Percentiles rank a stretch among this genome's conserved stretches.
Conservation (phyloP, 805 yeast genomes). For the Ogataea allantospora region DNA sequence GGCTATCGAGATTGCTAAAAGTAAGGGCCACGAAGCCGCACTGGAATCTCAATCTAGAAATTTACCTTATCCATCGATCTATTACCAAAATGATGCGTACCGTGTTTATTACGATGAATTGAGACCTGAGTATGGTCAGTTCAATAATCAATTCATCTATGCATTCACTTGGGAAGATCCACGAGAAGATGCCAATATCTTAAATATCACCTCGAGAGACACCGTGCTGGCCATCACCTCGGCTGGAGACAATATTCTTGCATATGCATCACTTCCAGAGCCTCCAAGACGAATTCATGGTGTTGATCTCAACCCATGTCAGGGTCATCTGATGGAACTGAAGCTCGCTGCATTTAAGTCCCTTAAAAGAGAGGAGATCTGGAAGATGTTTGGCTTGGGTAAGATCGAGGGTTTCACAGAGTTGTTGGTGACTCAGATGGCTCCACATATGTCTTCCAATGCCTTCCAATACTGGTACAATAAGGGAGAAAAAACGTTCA, state of each 20-base stretch:
- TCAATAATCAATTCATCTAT: slow-evolving; percentile 75
- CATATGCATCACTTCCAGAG: slow-evolving; percentile 68
- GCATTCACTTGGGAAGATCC: slow-evolving; percentile 94
- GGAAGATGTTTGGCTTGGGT: slow-evolving; percentile 80
- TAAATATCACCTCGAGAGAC: slow-evolving; percentile 60
- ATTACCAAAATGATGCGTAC: slow-evolving; percentile 76
- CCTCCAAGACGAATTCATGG: slow-evolving; percentile 81
- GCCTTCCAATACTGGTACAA: slow-evolving; percentile 80
- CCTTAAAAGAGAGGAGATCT: slow-evolving; percentile 55
- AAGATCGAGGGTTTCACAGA: slow-evolving; percentile 51
- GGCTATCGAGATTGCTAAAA: slow-evolving; percentile 37
- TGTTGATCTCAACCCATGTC: slow-evolving; percentile 81
- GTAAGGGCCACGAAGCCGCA: slow-evolving; percentile 81
- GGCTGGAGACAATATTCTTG: slow-evolving; percentile 79
- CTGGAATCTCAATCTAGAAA: slow-evolving; percentile 56
- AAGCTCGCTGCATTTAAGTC: slow-evolving; percentile 69
- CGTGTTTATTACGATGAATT: slow-evolving; percentile 77
- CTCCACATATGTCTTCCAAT: slow-evolving; percentile 73
- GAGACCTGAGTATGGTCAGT: slow-evolving; percentile 65
- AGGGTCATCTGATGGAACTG: slow-evolving; percentile 75
- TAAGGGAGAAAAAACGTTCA: slow-evolving; percentile 59
- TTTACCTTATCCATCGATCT: slow-evolving; percentile 76
- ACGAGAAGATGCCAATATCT: slow-evolving; percentile 68
- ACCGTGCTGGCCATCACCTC: slow-evolving; percentile 81
- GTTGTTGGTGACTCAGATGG: slow-evolving; percentile 52